Percentiles rank a stretch among this genome's conserved stretches.
Conservation (phyloP, 371 early-diverging fungal genomes). For the Thermomucor indicae-seudaticae region DNA sequence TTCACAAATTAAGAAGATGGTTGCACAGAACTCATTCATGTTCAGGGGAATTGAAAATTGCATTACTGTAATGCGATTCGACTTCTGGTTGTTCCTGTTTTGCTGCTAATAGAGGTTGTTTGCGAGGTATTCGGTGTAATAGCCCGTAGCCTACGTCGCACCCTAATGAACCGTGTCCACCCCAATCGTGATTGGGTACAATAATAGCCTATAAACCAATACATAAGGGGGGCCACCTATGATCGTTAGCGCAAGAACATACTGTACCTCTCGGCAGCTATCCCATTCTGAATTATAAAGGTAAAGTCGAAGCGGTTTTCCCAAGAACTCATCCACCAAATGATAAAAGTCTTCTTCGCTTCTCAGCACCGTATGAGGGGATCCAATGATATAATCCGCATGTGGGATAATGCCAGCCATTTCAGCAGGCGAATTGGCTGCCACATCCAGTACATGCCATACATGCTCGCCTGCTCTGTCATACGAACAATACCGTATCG, state of each 20-base stretch:
- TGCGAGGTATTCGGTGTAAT: constrained; percentile 18
- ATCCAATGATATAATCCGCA: constrained; percentile 66
- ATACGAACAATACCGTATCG: constrained; percentile 72
- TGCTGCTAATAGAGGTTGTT: constrained; percentile 2
- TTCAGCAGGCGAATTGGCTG: constrained; percentile 62
- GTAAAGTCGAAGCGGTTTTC: constrained; percentile 54
- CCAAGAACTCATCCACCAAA: constrained; percentile 50
- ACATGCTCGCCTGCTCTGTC: constrained; percentile 61
- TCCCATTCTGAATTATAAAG: constrained; percentile 66
- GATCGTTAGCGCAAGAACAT: neutral
- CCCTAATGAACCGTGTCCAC: constrained; percentile 64
- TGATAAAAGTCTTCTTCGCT: constrained; percentile 62
- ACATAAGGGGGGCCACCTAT: neutral
- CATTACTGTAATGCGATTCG: constrained; percentile 7
- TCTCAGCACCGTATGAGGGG: constrained; percentile 49
- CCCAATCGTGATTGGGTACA: constrained; percentile 69
- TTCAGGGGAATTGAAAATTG: constrained; percentile 12
- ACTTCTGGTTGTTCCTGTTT: constrained; percentile 2
- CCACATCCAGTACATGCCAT: constrained; percentile 70
- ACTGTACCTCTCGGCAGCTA: constrained; percentile 56
- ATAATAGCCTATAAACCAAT: constrained; percentile 45
- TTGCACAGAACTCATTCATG: neutral
- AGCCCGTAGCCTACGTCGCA: constrained; percentile 64
- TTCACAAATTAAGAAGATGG: neutral
- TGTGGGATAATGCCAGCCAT: constrained; percentile 60